phyloP scores from a whole-genome alignment of 2,329 filamentous ascomycete species.

The Monascus ruber region DNA sequence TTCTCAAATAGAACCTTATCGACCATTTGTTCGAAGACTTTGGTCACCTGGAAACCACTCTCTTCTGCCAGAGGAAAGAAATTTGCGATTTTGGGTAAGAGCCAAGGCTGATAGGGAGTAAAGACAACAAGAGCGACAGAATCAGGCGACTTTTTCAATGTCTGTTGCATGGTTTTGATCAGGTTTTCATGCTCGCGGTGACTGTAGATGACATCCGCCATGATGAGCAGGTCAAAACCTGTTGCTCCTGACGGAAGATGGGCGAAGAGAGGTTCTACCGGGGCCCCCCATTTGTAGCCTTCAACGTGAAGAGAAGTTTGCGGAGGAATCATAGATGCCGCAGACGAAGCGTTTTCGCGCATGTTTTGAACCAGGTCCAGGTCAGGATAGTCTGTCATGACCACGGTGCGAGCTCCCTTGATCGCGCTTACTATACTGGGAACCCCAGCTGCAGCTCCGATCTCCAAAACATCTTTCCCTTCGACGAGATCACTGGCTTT shows the following conservation, averaged over 20 bases:
- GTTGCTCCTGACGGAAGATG: constrained; percentile 37
- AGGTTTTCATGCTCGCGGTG: constrained; percentile 77
- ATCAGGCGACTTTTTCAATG: constrained; percentile 45
- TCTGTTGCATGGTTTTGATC: constrained; percentile 57
- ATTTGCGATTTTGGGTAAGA: constrained; percentile 68
- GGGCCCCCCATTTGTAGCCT: constrained; percentile 76
- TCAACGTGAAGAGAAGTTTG: constrained; percentile 43
- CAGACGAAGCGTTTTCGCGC: constrained; percentile 57
- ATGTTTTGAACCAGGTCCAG: constrained; percentile 71
- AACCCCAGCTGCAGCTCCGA: constrained; percentile 79
- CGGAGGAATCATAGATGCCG: constrained; percentile 34
- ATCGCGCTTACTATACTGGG: constrained; percentile 68
- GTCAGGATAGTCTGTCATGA: constrained; percentile 86
- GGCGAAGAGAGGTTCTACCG: constrained; percentile 46
- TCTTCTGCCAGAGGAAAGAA: constrained; percentile 72
- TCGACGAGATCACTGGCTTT: constrained; percentile 49
- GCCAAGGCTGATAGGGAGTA: constrained; percentile 86
- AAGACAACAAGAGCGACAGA: constrained; percentile 78
- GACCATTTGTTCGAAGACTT: constrained; percentile 70
- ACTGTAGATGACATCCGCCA: constrained; percentile 84
- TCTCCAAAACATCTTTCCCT: constrained; percentile 65
- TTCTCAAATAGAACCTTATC: constrained; percentile 81
- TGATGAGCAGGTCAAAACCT: constrained; percentile 67
- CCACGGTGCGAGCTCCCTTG: constrained; percentile 54
- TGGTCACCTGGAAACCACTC: constrained; percentile 63